Percentiles rank a stretch among this genome's conserved stretches.
Evolutionary conservation across 495 filamentous ascomycete genomes (phyloP).

Genomic region (Penicillium antarcticum): DNA sequence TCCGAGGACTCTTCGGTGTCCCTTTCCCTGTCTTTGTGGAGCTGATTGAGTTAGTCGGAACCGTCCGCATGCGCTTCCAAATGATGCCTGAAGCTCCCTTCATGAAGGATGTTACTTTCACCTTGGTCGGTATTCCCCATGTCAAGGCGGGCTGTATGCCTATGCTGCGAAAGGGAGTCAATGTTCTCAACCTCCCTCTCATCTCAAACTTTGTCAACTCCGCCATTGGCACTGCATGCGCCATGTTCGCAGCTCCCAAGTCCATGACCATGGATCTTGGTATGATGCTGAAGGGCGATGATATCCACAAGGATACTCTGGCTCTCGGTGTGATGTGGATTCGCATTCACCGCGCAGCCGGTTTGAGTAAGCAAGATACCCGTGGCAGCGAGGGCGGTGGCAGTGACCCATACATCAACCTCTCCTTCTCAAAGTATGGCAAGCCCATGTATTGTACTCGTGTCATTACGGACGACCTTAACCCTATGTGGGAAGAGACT

Average conservation of each 20-base stretch:
- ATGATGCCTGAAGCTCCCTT: constrained; percentile 89
- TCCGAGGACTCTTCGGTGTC: constrained; percentile 72
- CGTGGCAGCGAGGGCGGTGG: constrained; percentile 82
- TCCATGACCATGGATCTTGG: constrained; percentile 88
- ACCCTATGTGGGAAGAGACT: constrained; percentile 89
- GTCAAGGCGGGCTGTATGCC: constrained; percentile 88
- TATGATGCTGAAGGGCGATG: constrained; percentile 85
- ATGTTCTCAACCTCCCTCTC: constrained; percentile 85
- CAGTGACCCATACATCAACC: constrained; percentile 85
- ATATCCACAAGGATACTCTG: constrained; percentile 81
- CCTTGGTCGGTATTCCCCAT: constrained; percentile 86
- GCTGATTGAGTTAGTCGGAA: constrained; percentile 80
- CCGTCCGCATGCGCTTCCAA: constrained; percentile 74
- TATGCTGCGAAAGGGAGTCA: constrained; percentile 83
- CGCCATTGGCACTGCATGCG: constrained; percentile 80
- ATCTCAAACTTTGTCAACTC: constrained; percentile 98
- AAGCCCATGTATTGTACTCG: constrained; percentile 98
- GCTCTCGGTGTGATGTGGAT: constrained; percentile 88
- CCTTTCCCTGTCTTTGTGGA: constrained; percentile 88
- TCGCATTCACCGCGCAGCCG: constrained; percentile 80
- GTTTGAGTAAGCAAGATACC: constrained; percentile 87
- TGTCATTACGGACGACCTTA: constrained; percentile 90
- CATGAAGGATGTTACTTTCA: constrained; percentile 87
- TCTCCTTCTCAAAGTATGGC: constrained; percentile 80
- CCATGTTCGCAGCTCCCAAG: constrained; percentile 95